A percentile compares a stretch with the other conserved stretches of the same genome.
These are phyloP conservation scores for Amniculicola lignicola DNA, from an alignment of 495 filamentous ascomycete genomes.

Conservation along the genomic window DNA sequence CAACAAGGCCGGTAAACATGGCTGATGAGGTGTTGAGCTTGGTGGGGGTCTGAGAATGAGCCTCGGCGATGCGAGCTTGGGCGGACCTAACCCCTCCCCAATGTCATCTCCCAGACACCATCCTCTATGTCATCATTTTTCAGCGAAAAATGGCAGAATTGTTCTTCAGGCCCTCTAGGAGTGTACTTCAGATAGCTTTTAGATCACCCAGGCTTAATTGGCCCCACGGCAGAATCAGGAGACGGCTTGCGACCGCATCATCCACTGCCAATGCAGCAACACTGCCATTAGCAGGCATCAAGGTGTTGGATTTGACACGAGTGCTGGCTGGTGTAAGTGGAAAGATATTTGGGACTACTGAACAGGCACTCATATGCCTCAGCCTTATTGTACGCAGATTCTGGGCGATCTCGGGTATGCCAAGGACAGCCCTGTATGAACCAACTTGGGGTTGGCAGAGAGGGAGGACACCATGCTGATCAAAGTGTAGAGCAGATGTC, in stretches of 20 bases:
- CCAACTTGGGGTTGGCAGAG: conserved; percentile 33
- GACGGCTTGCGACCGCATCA: conserved; percentile 17
- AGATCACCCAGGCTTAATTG: conserved; percentile 12
- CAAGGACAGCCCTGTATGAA: conserved; percentile 38
- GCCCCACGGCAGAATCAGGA: not conserved
- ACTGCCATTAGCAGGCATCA: conserved; percentile 68
- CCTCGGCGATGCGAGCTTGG: conserved; percentile 20
- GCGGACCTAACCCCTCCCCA: not conserved
- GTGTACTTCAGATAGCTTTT: not conserved
- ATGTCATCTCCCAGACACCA: not conserved
- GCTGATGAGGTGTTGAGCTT: conserved; percentile 32
- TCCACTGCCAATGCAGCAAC: conserved; percentile 13
- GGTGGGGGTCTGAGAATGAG: not conserved
- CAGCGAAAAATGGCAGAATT: conserved; percentile 4
- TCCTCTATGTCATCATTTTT: not conserved
- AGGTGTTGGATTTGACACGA: conserved; percentile 93
- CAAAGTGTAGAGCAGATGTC: conserved; percentile 70
- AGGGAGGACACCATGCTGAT: conserved; percentile 3
- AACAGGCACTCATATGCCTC: not conserved
- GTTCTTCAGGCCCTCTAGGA: not conserved
- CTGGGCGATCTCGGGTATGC: conserved; percentile 90
- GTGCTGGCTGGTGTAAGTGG: conserved; percentile 85
- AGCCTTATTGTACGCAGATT: conserved; percentile 98
- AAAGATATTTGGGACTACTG: not conserved
- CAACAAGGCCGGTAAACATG: conserved; percentile 98